A percentile compares a stretch with the other conserved stretches of the same genome.
Conservation (phyloP, 768 basidiomycete genomes). For the Russula abietina region DNA sequence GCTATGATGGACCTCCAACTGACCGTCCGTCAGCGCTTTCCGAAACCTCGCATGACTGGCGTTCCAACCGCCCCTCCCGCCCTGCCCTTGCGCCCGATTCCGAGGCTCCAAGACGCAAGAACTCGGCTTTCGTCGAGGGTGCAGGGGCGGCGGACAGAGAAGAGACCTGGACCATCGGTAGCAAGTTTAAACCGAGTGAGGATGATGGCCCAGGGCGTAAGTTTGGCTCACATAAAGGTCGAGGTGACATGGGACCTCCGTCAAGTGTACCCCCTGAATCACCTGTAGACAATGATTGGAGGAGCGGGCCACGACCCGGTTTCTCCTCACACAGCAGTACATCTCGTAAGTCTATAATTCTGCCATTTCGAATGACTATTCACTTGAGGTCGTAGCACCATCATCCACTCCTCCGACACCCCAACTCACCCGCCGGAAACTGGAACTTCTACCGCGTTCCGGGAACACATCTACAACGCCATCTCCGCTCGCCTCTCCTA, state of each 20-base stretch:
- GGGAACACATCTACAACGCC: conserved; percentile 58
- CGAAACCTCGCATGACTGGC: conserved; percentile 65
- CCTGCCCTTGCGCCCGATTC: conserved; percentile 40
- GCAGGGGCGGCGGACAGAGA: conserved; percentile 64
- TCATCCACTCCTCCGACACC: conserved; percentile 78
- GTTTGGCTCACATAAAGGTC: conserved; percentile 35
- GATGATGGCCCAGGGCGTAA: conserved; percentile 27
- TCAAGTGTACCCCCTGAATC: conserved; percentile 33
- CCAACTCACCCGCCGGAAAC: conserved; percentile 68
- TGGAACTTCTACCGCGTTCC: conserved; percentile 81
- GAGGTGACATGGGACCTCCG: conserved; percentile 50
- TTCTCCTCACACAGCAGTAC: conserved; percentile 39
- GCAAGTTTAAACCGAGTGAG: conserved; percentile 60
- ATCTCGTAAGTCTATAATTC: conserved; percentile 49
- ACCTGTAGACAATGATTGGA: conserved; percentile 69
- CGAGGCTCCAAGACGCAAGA: conserved; percentile 44
- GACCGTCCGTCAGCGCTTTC: too few species aligned
- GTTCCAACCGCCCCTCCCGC: conserved; percentile 45
- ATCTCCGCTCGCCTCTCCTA: conserved; percentile 75
- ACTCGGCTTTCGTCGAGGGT: conserved; percentile 44
- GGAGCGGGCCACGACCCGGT: conserved; percentile 42
- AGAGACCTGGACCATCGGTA: conserved; percentile 70
- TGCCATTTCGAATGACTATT: conserved; percentile 8
- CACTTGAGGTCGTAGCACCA: conserved; percentile 41
- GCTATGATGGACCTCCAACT: conserved; percentile 59